Evolutionary conservation across 192 early-diverging fungal genomes (phyloP), one percentile per base, ranked within the genome.

Genomic region (Coemansia sp.): DNA sequence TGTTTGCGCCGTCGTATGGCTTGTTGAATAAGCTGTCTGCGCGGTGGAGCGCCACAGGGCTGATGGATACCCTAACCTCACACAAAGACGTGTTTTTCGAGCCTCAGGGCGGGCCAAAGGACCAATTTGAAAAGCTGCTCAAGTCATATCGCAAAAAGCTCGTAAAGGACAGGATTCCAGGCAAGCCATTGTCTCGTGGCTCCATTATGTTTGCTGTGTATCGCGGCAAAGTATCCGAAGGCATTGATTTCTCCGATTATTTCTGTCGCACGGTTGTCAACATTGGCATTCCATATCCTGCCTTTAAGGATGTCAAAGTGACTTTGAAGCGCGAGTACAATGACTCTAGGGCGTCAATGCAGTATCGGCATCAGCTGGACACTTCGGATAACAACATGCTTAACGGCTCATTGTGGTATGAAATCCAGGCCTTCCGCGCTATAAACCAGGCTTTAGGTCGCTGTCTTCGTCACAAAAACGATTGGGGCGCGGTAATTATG

Each of bases 401-500:
- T n/a, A 71, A 58, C 33, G 88, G 87, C 4, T 59, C 54, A 8
- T 73, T 73, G 56, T 88, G 88, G 88, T 87, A 87, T 55, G 81
- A 85, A 3, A 85, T 81, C 36, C 87, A 88, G 70, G 86, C 88
- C 0, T 89, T 85, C 43, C 80, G 88, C 1, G 88, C 88, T 3
- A 66, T 85, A 18, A 89, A 88, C 71, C 88, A 89, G 70, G 86
- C 86, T 2, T 65, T 89, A 5, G 88, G 88, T 17, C 78, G 88
- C 11, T 88, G 88, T 57, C 75, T 89, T 53, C 78, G 88, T 2
- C 88, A 89, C 63, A 73, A 71, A 14, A 64, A 66, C 14, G 88
- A 89, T 51, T 89, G 88, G 88, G 88, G 88, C 1, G 83, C 74
- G 4, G 79, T 89, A n/a, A 74, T 87, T n/a, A 75, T 89, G 73